These are phyloP conservation scores for Pythium phragmitis DNA, from an alignment of 352 stramenopile species.

Conservation along the genomic window DNA sequence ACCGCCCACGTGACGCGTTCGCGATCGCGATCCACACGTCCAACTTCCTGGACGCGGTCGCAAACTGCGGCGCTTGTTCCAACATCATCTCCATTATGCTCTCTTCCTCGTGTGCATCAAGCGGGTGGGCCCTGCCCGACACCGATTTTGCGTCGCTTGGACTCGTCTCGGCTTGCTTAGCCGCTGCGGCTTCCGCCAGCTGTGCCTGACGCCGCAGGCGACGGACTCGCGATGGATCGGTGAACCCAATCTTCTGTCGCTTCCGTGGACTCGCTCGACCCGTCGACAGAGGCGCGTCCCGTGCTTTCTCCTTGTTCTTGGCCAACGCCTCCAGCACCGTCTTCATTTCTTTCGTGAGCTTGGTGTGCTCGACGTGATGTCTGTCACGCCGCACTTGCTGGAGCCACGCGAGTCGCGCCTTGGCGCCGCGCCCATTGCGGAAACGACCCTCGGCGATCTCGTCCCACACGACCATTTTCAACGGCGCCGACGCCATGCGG, in stretches of 20 bases:
- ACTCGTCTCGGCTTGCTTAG: not conserved
- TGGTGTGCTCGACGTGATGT: conserved; percentile 7
- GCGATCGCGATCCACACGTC: conserved; percentile 11
- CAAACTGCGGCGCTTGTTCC: not conserved
- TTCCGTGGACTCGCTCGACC: not conserved
- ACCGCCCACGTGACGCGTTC: not conserved
- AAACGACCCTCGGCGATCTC: conserved; percentile 4
- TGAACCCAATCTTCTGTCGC: not conserved
- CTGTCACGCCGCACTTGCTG: conserved; percentile 9
- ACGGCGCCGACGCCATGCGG: conserved; percentile 6
- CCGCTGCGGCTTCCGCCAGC: not conserved
- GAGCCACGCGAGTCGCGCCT: conserved; percentile 10
- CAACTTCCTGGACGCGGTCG: not conserved
- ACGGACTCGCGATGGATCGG: not conserved
- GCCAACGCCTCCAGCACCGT: not conserved
- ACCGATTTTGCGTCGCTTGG: not conserved
- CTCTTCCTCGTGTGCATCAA: conserved; percentile 5
- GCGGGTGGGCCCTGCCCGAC: not conserved
- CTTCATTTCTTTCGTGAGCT: not conserved
- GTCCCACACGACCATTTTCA: conserved; percentile 15
- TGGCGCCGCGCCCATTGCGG: conserved; percentile 1
- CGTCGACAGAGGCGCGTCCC: not conserved
- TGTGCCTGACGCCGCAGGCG: not conserved
- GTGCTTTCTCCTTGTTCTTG: not conserved
- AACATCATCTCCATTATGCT: conserved; percentile 9